These are phyloP conservation scores for Aspergillus coremiiformis DNA, from an alignment of 495 filamentous ascomycete genomes.

Conservation along the genomic window DNA sequence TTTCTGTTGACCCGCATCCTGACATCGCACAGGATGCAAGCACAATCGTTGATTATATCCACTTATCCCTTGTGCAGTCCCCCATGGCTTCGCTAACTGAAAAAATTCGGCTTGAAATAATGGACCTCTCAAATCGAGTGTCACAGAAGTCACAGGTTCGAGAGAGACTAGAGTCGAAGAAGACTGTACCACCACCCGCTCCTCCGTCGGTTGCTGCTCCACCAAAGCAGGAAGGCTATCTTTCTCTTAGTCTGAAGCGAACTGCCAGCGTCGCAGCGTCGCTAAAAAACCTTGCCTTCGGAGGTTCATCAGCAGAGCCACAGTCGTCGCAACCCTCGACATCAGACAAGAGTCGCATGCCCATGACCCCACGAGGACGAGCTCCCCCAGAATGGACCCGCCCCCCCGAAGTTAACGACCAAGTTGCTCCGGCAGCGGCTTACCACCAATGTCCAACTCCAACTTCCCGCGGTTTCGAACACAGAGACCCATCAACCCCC, in stretches of 20 bases:
- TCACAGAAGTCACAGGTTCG: conserved; percentile 39
- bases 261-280: conserved; percentile 69
- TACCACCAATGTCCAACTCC: conserved; percentile 75
- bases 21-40: conserved; percentile 81
- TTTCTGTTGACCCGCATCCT: conserved; percentile 91
- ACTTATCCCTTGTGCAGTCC: conserved; percentile 68
- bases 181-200: conserved; percentile 39
- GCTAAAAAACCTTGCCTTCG: conserved; percentile 62
- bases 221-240: conserved; percentile 56
- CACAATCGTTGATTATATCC: conserved; percentile 75
- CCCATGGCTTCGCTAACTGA: conserved; percentile 63
- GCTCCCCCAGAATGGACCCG: conserved; percentile 63
- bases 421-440: conserved; percentile 53
- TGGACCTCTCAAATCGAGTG: conserved; percentile 48
- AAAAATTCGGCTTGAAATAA: conserved; percentile 67
- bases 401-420: conserved; percentile 75
- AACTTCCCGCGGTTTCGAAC: conserved; percentile 61
- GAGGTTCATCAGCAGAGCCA: conserved; percentile 29
- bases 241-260: conserved; percentile 54
- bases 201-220: conserved; percentile 42
- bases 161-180: conserved; percentile 35
- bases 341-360: conserved; percentile 35
- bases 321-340: conserved; percentile 20
- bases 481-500: conserved; percentile 45
- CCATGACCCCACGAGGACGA: conserved; percentile 48